Base-by-base conservation (phyloP, 164 flowering plant genomes). In the Kingdonia uniflora region DNA sequence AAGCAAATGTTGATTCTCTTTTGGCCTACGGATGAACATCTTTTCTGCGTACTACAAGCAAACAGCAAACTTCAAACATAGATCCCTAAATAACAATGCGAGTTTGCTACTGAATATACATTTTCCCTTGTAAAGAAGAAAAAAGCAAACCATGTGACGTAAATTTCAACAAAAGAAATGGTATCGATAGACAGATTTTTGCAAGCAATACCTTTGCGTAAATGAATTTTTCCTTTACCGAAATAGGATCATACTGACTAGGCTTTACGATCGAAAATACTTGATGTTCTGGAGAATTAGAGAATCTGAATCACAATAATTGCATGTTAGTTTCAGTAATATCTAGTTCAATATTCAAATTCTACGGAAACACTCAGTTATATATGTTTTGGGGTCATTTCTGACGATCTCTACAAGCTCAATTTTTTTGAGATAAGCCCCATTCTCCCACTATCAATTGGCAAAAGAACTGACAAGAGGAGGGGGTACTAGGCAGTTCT, bases 181-280 rank as follows among this genome's bases (percentile, higher is more conserved):
- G 51, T 20, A 14, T n/a, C n/a, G n/a, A 48, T n/a, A 26, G 16
- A 52, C 14, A 26, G 7, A 46, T 2, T 51, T 11, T 45, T 29
- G 33, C 6, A 55, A 50, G 48, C 37, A 45, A 57, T 75, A 90
- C 97, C 91, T 90, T 90, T 48, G 87, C 85, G 61, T 82, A 85
- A 70, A 90, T 86, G 64, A 80, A 90, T 67, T 74, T 72, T 68
- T 86, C 97, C 64, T 86, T 86, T 14, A 68, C 52, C n/a, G 85
- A 78, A 59, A 84, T 80, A 41, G 83, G 80, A 77, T 81, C 95
- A 44, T 63, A 62, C 50, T 53, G 68, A 55, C 52, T 54, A 42
- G 97, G 97, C 69, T 86, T 90, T 64, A 68, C 62, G 42, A 72
- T 51, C 42, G 61, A 62, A 49, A 65, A 29, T 35, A 61, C 52